A percentile compares a stretch with the other conserved stretches of the same genome.
Evolutionary conservation across 192 early-diverging fungal genomes (phyloP).

Genomic region (Physocladia obscura): DNA sequence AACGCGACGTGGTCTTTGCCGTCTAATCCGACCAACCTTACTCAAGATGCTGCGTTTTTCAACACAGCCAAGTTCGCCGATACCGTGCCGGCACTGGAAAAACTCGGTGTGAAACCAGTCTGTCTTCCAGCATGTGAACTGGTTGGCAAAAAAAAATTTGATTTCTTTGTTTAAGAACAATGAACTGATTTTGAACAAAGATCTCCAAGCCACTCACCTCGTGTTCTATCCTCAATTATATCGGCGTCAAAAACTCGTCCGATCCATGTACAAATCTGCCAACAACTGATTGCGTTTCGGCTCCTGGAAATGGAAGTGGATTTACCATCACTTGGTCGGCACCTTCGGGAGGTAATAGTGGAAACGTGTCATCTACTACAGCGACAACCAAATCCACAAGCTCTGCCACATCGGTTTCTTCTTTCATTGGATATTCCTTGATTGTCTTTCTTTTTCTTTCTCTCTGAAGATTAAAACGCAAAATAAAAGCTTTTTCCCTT

Average conservation of each 20-base stretch:
- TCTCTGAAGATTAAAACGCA: too few relatives aligned
- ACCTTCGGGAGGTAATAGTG: too few relatives aligned
- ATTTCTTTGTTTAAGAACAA: too few relatives aligned
- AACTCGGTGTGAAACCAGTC: neutral
- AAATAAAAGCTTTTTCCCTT: too few relatives aligned
- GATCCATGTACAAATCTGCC: conserved; percentile 13
- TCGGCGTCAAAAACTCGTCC: neutral
- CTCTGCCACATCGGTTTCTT: too few relatives aligned
- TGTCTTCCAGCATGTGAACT: conserved; percentile 1
- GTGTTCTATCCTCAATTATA: neutral
- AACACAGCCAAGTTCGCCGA: conserved; percentile 10
- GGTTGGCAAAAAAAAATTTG: too few relatives aligned
- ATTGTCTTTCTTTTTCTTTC: too few relatives aligned
- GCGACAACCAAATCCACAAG: too few relatives aligned
- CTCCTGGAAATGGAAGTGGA: neutral
- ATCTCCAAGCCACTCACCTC: neutral
- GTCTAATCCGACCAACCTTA: conserved; percentile 8
- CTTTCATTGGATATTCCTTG: too few relatives aligned
- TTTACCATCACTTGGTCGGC: conserved; percentile 4
- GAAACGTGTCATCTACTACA: too few relatives aligned
- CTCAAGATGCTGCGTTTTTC: conserved; percentile 4
- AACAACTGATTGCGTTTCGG: neutral
- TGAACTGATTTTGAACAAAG: too few relatives aligned
- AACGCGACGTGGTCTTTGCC: conserved; percentile 12
- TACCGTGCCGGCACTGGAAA: neutral